These are phyloP conservation scores for Metschnikowia lachancei DNA, from an alignment of 805 yeast genomes.

Conservation along the genomic window DNA sequence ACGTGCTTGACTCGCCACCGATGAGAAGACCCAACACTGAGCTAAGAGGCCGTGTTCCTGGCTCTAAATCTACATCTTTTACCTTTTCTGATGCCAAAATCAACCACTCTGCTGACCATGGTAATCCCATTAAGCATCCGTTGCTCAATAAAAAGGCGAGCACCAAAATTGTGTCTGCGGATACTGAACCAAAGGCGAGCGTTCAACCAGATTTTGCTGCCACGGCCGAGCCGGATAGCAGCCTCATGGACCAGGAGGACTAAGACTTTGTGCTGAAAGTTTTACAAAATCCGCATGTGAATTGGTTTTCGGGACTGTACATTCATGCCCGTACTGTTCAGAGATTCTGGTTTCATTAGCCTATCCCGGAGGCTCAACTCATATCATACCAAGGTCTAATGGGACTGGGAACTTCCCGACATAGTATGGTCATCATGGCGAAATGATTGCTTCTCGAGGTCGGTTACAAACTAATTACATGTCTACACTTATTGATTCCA, in stretches of 20 bases:
- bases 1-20: constrained; percentile 34
- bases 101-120: background rate
- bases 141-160: constrained; percentile 38
- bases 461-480: too few species aligned
- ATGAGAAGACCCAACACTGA: background rate
- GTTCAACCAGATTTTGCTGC: background rate
- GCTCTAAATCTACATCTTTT: background rate
- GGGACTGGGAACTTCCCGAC: too few species aligned
- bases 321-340: too few species aligned
- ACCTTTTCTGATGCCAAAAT: background rate
- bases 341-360: too few species aligned
- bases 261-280: too few species aligned
- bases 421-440: too few species aligned
- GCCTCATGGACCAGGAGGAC: background rate
- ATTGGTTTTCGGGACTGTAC: too few species aligned
- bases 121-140: constrained; percentile 22
- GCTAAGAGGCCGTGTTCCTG: constrained; percentile 1
- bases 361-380: too few species aligned
- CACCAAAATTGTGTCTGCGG: constrained; percentile 16
- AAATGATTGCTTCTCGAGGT: too few species aligned
- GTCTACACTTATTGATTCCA: too few species aligned
- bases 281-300: too few species aligned
- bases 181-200: background rate
- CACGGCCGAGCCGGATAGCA: background rate
- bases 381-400: too few species aligned